phyloP scores from a whole-genome alignment of 139 green algal genomes.

The Picochlorum sp. region DNA sequence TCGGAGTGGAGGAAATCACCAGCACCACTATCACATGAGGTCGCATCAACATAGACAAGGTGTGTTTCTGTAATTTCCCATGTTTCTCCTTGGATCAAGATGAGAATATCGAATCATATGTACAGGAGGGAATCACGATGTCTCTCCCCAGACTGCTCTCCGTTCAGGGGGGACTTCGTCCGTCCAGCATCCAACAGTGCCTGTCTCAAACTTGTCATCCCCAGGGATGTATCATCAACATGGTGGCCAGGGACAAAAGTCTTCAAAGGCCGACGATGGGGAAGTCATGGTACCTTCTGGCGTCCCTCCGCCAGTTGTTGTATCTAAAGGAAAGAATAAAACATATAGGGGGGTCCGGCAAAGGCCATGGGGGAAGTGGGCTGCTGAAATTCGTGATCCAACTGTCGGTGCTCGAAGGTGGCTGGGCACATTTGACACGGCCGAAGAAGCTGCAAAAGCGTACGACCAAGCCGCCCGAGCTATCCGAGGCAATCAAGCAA shows the following conservation, averaged over 20 bases:
- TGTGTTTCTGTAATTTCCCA: no score
- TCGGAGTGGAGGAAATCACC: not conserved
- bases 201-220: not conserved
- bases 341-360: slow-evolving; percentile 91
- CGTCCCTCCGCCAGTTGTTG: slow-evolving; percentile 23
- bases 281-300: slow-evolving; percentile 12
- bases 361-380: slow-evolving; percentile 96
- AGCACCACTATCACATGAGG: not conserved
- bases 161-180: not conserved
- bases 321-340: slow-evolving; percentile 73
- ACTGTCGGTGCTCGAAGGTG: slow-evolving; percentile 77
- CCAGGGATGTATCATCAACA: not conserved
- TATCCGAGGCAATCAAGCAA: slow-evolving; percentile 73
- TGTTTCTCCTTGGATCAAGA: no score
- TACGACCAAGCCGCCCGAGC: slow-evolving; percentile 87
- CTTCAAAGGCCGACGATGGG: not conserved
- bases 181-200: not conserved
- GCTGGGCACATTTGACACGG: slow-evolving; percentile 95
- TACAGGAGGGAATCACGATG: not conserved
- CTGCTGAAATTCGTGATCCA: slow-evolving; percentile 95
- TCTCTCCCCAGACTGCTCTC: not conserved
- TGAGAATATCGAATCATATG: not conserved
- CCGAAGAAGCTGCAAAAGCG: slow-evolving; percentile 83
- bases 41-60: not conserved
- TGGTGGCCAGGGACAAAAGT: not conserved